Base-by-base conservation (phyloP, 2,329 filamentous ascomycete species). In the Fusarium keratoplasticum region DNA sequence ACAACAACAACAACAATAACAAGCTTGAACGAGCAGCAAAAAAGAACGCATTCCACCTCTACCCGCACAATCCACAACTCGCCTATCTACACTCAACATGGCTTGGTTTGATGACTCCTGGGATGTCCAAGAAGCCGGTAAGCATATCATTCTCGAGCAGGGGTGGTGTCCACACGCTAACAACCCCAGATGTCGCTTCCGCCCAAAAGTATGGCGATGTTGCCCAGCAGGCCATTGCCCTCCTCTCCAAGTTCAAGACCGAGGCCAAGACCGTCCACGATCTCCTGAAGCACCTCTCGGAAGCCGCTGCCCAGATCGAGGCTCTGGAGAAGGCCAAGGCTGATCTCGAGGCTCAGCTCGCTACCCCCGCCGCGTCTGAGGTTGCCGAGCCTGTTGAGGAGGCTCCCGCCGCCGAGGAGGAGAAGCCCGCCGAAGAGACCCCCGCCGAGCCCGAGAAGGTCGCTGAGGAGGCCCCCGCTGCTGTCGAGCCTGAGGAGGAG, bases 21-120 rank as follows among this genome's bases (percentile, higher is more conserved):
- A 58, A 52, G 47, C 54, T 58, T 58, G n/a, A 58, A 58, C 54
- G n/a, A 55, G 35, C 33, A 27, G 8, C 16, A 16, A 54, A 36
- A 10, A 22, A 22, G 27, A 25, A 47, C 42, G 47, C 27, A 13
- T 52, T 31, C 18, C 18, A 29, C 9, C 44, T 29, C 5, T 16
- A n/a, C 47, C 25, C 25, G 25, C 47, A 52, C 16, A 27, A 31
- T 29, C 25, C 25, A 52, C 10, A 52, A 29, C 25, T 52, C 47
- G 47, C 25, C 11, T 31, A 27, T 52, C 25, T 61, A 5, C 27
- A 18, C 22, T 57, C 50, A 70, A 62, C 22, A 72, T 72, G 70
- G 67, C 70, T 22, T 72, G 70, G 70, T 72, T 70, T n/a, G 70
- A 72, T 22, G 70, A 55, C 16, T 72, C 70, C 22, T 72, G 67